A percentile compares a stretch with the other conserved stretches of the same genome.
These are phyloP conservation scores for Anisodus acutangulus DNA, from an alignment of 257 asterid genomes.

Conservation along the genomic window DNA sequence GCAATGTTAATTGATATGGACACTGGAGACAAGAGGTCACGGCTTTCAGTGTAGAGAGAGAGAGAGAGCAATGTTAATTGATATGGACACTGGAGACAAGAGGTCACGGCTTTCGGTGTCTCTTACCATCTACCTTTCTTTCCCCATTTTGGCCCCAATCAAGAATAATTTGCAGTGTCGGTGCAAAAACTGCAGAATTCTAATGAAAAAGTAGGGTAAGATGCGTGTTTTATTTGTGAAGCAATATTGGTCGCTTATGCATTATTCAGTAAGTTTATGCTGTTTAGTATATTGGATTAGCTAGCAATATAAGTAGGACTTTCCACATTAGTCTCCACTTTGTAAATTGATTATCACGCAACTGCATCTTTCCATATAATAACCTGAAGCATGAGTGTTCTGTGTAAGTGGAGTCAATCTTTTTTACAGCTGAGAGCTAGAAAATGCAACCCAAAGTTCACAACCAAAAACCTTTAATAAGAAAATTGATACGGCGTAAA, in stretches of 20 bases:
- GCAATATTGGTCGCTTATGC: not conserved
- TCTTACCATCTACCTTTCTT: conserved; percentile 11
- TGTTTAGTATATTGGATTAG: conserved; percentile 3
- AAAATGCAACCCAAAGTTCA: not conserved
- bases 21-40: conserved; percentile 4
- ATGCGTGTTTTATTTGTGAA: not conserved
- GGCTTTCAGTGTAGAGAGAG: not conserved
- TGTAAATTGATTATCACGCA: not conserved
- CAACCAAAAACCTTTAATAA: not conserved
- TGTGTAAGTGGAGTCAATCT: not conserved
- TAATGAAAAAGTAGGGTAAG: not conserved
- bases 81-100: conserved; percentile 20
- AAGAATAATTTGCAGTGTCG: not conserved
- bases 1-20: not conserved
- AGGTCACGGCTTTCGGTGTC: not conserved
- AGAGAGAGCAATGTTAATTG: not conserved
- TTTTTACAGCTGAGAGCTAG: conserved; percentile 16
- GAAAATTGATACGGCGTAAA: not conserved
- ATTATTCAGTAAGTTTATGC: conserved; percentile 3
- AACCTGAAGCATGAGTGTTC: not conserved
- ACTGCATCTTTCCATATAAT: not conserved
- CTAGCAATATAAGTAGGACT: conserved; percentile 7
- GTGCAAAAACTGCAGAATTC: not conserved
- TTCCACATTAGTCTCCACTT: conserved; percentile 20
- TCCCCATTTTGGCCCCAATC: conserved; percentile 3